Base-by-base conservation (phyloP, 2,329 filamentous ascomycete species). In the Pleomassaria siparia region DNA sequence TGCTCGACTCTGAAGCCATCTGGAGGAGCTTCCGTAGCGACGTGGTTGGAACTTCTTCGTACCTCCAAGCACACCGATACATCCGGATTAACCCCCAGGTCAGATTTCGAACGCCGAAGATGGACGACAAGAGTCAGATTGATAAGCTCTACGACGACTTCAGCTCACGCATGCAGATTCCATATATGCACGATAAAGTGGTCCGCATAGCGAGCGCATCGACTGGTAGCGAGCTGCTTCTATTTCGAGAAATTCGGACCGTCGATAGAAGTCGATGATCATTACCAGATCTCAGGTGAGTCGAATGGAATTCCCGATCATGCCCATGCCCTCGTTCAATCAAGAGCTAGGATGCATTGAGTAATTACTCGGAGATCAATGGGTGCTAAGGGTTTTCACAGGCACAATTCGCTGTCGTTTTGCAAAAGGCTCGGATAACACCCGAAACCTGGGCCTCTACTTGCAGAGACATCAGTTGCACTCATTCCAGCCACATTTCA, bases 181-280 rank as follows among this genome's bases (percentile, higher is more conserved):
- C 25, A 6, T 7, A 59, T 29, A 58, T 54, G 6, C 56, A 62
- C 2, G 22, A 51, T 69, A 20, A 55, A 54, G 3, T 63, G 63
- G 24, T 59, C 71, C 2, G 66, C 68, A 8, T 63, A 67, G 46
- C 52, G 64, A 37, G 66, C 68, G 7, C 63, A 67, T 47, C 52
- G 64, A 37, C 58, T 72, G 6, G 58, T 72, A 1, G 66, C 70
- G 11, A 71, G 67, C 2, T 70, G 58, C 1, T 72, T 72, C 55
- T 72, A 71, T 48, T 65, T 72, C 21, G 65, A 71, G 22, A 51
- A 54, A 28, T 18, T 25, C 16, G 41, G 40, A 2, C 44, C 44
- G 10, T n/a, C 26, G 11, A 40, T 28, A 28, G 47, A 53, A 12
- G 40, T 30, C 11, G 51, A 44, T n/a, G 44, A 43, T 37, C 44